Evolutionary conservation across 371 early-diverging fungal genomes (phyloP).

Genomic region (Dichotomocladium elegans): DNA sequence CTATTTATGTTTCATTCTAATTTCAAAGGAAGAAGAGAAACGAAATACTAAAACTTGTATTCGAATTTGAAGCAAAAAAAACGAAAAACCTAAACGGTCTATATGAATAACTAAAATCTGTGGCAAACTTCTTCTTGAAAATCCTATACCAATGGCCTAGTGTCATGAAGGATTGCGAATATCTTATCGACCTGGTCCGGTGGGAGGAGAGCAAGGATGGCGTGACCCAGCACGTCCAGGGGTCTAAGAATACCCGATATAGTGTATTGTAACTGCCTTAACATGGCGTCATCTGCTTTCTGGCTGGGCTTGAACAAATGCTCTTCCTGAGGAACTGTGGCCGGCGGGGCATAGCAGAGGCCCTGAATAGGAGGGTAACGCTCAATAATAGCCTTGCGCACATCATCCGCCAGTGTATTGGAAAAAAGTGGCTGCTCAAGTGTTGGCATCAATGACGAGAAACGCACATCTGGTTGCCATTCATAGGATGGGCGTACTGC

Average conservation of each 20-base stretch:
- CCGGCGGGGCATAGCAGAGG: constrained; percentile 2
- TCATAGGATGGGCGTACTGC: constrained; percentile 6
- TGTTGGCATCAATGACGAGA: neutral
- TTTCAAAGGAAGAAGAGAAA: too few relatives aligned
- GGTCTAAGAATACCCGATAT: constrained; percentile 6
- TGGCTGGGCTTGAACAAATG: neutral
- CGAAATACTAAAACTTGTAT: too few relatives aligned
- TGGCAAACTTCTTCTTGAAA: too few relatives aligned
- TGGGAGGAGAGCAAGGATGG: neutral
- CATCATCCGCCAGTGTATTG: neutral
- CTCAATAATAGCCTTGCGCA: constrained; percentile 1
- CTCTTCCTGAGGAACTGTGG: neutral
- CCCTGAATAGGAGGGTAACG: too few relatives aligned
- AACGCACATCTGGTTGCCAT: neutral
- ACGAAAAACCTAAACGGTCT: too few relatives aligned
- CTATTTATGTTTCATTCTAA: too few relatives aligned
- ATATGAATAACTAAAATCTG: too few relatives aligned
- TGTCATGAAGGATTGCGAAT: constrained; percentile 6
- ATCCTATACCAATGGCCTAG: too few relatives aligned
- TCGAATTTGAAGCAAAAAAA: too few relatives aligned
- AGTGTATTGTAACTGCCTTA: constrained; percentile 11
- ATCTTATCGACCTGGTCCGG: neutral
- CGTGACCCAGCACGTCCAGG: constrained; percentile 5
- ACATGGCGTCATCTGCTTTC: neutral
- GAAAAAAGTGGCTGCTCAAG: neutral